Base-by-base conservation (phyloP, 2,329 filamentous ascomycete species). In the Emmonsia crescens region DNA sequence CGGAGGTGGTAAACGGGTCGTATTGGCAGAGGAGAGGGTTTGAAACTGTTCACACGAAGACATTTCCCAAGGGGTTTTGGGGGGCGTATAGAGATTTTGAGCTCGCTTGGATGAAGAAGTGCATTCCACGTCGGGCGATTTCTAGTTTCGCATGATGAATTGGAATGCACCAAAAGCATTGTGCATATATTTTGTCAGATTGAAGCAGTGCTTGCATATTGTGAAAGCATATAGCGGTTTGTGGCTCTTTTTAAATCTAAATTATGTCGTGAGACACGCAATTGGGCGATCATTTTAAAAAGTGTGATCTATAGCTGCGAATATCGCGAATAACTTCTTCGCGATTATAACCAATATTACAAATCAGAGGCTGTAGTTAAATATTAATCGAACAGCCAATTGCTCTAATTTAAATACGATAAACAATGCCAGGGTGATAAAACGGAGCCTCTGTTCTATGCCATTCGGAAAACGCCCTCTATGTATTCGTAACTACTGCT, bases 1-100 rank as follows among this genome's bases (percentile, higher is more conserved):
- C 59, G 33, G 21, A 16, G 27, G 19, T 3, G 19, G n/a, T 46
- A 19, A 60, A 60, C 55, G 48, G 24, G 6, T 16, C 29, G 36
- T 60, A 60, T 55, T 60, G 59, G 59, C 29, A 42, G 12, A 55
- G 36, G 36, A 40, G 59, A n/a, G 59, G 59, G 49, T 60, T 16
- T 31, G 19, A 42, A 8, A 44, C 21, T 33, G 49, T 60, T 31
- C 31, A 36, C 14, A 36, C 12, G 16, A 55, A 29, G 19, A 44
- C 10, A 3, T 55, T 52, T 44, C 59, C 59, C 14, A 29, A 40
- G 33, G 59, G 59, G 19, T 44, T 42, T 12, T 60, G 59, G 59
- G 59, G 48, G 1, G 21, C 46, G 5, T 54, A 31, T 16, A n/a
- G 6, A 16, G 48, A 52, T 3, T 60, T 60, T 55, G 29, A 24